phyloP scores from a whole-genome alignment of 306 rosid genomes.

The Trifolium subterraneum region DNA sequence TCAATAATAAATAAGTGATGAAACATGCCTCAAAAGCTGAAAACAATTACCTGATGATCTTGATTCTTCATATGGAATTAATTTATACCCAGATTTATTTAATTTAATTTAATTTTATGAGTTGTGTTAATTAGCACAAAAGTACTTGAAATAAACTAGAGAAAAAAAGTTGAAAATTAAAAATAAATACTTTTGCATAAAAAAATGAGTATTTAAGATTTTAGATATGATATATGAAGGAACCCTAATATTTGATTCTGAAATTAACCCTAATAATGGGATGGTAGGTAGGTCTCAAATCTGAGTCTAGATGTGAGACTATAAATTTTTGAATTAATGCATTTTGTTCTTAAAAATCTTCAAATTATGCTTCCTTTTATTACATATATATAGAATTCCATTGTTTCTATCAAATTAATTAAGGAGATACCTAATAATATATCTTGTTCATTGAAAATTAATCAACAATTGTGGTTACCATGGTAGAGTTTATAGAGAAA shows the following conservation, averaged over 20 bases:
- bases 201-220: slow-evolving; percentile 23
- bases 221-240: not conserved
- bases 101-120: slow-evolving; percentile 10
- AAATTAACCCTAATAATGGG: slow-evolving; percentile 45
- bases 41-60: slow-evolving; percentile 35
- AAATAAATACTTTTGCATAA: not conserved
- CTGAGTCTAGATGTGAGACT: not conserved
- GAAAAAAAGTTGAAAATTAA: not conserved
- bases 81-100: slow-evolving; percentile 29
- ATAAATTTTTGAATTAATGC: not conserved
- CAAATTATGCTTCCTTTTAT: slow-evolving; percentile 23
- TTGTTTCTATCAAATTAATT: slow-evolving; percentile 26
- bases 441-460: slow-evolving; percentile 27
- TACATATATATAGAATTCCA: not conserved
- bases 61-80: slow-evolving; percentile 45
- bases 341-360: slow-evolving; percentile 25
- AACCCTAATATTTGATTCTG: slow-evolving; percentile 43
- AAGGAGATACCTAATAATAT: not conserved
- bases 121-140: not conserved
- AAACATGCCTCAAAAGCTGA: slow-evolving; percentile 47
- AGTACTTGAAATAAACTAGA: not conserved
- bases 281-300: not conserved
- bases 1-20: too few relatives aligned
- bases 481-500: not conserved
- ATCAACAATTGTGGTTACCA: slow-evolving; percentile 30